Percentiles rank a stretch among this genome's conserved stretches.
Conservation (phyloP, 345 rosid species). For the Arabidopsis arenosa region DNA sequence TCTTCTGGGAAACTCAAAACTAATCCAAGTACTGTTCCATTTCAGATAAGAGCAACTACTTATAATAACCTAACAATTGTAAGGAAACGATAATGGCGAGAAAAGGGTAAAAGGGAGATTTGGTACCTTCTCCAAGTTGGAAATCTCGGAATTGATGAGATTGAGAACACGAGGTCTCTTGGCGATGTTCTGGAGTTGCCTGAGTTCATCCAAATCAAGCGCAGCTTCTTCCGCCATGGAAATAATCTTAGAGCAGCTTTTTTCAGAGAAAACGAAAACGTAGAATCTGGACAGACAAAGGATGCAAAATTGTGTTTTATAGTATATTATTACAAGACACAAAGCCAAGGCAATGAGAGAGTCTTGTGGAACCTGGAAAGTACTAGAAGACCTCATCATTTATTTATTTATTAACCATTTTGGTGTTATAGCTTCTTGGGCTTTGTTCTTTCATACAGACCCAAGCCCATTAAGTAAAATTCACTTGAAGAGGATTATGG, state of each 20-base stretch:
- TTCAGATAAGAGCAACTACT: neutral
- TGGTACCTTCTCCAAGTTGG: slow-evolving; percentile 70
- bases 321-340: neutral
- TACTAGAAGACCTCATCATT: slow-evolving; percentile 35
- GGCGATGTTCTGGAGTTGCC: slow-evolving; percentile 67
- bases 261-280: slow-evolving; percentile 19
- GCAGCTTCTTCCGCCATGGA: slow-evolving; percentile 70
- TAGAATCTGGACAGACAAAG: neutral
- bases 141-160: slow-evolving; percentile 69
- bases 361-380: slow-evolving; percentile 27
- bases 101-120: neutral
- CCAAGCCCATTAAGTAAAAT: neutral
- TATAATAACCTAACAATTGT: neutral
- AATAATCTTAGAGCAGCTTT: slow-evolving; percentile 6
- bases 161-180: slow-evolving; percentile 76
- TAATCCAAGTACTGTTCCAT: neutral
- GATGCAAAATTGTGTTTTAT: neutral
- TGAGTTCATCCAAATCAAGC: slow-evolving; percentile 82
- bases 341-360: neutral
- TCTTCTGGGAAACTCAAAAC: neutral
- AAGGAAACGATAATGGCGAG: neutral
- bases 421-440: neutral
- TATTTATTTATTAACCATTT: neutral
- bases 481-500: neutral
- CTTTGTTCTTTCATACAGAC: neutral